Conservation (phyloP, 2,329 filamentous ascomycete species). For the Apiospora saccharicola region DNA sequence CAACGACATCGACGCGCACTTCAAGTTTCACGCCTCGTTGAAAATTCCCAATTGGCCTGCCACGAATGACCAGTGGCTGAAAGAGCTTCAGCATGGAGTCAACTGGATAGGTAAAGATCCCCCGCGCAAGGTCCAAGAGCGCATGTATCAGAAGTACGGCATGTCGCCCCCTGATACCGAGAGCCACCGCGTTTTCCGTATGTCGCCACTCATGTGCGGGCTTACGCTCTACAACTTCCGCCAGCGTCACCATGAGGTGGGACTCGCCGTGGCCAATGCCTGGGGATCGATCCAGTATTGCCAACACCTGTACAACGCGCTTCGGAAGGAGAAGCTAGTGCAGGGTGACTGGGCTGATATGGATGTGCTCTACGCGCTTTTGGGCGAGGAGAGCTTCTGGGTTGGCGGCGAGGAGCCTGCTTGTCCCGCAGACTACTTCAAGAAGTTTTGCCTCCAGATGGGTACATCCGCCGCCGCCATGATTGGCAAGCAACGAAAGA, state of each 20-base stretch:
- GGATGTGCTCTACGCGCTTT: conserved; percentile 41
- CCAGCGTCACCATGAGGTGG: conserved; percentile 40
- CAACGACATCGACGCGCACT: conserved; percentile 37
- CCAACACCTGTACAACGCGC: conserved; percentile 52
- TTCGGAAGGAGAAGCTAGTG: conserved; percentile 40
- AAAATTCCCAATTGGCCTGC: conserved; percentile 41
- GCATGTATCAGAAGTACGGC: not conserved
- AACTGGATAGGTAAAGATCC: conserved; percentile 36
- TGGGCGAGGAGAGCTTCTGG: conserved; percentile 45
- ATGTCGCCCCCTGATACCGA: conserved; percentile 25
- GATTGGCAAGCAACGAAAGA: conserved; percentile 34
- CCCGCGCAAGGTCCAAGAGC: conserved; percentile 31
- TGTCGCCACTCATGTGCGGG: conserved; percentile 49
- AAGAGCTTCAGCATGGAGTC: conserved; percentile 33
- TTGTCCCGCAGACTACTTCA: conserved; percentile 43
- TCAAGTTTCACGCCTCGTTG: conserved; percentile 43
- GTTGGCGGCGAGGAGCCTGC: conserved; percentile 43
- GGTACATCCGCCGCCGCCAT: conserved; percentile 44
- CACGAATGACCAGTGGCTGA: conserved; percentile 37
- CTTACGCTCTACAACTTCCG: conserved; percentile 47
- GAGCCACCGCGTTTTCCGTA: conserved; percentile 41
- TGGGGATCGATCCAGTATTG: conserved; percentile 49
- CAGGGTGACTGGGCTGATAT: conserved; percentile 48
- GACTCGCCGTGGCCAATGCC: conserved; percentile 44
- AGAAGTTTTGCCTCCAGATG: conserved; percentile 48